These are phyloP conservation scores for Scheffersomyces amazonensis DNA, from an alignment of 805 yeast species.

Conservation along the genomic window DNA sequence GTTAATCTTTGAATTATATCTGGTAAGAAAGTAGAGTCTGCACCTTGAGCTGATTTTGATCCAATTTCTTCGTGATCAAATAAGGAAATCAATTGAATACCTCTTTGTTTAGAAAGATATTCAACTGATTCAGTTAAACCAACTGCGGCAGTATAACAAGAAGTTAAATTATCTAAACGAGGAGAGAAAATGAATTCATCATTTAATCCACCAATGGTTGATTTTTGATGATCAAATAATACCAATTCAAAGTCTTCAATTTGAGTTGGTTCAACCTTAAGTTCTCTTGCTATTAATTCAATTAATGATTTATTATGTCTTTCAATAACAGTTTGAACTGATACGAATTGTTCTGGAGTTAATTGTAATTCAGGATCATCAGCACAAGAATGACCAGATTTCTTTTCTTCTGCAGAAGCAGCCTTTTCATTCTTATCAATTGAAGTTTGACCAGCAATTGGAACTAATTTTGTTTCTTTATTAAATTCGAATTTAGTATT, in stretches of 20 bases:
- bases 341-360: conserved; percentile 55
- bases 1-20: conserved; percentile 72
- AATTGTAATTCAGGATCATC: conserved; percentile 47
- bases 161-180: conserved; percentile 84
- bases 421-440: conserved; percentile 18
- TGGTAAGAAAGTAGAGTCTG: conserved; percentile 87
- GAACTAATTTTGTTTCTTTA: conserved; percentile 80
- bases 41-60: conserved; percentile 93
- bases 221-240: conserved; percentile 79
- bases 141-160: conserved; percentile 76
- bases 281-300: conserved; percentile 64
- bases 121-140: conserved; percentile 61
- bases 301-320: conserved; percentile 79
- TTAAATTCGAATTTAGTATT: conserved; percentile 82
- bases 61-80: conserved; percentile 98
- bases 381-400: conserved; percentile 36
- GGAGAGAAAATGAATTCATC: conserved; percentile 92
- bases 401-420: conserved; percentile 5
- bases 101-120: conserved; percentile 43
- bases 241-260: conserved; percentile 90
- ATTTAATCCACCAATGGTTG: conserved; percentile 82
- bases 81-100: conserved; percentile 72
- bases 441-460: conserved; percentile 67
- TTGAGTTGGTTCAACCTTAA: conserved; percentile 46
- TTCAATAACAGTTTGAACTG: conserved; percentile 59